Conservation (phyloP, 148 eudicot genomes). For the Cornus kousa region DNA sequence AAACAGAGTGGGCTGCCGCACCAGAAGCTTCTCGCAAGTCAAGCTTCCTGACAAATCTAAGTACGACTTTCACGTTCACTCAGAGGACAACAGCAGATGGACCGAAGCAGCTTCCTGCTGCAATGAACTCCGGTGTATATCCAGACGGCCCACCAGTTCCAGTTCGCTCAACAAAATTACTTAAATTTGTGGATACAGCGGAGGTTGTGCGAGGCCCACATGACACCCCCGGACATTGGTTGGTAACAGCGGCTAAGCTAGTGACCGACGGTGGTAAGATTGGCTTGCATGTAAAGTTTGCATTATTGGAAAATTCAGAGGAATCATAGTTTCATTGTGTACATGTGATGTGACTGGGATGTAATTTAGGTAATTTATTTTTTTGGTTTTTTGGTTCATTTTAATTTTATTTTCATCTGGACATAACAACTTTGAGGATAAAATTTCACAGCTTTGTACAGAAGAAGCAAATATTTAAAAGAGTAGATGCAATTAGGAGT, state of each 20-base stretch:
- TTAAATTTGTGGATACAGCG: slow-evolving; percentile 59
- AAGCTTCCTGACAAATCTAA: slow-evolving; percentile 62
- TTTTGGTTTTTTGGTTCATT: neutral
- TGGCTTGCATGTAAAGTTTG: slow-evolving; percentile 81
- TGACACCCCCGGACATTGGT: slow-evolving; percentile 91
- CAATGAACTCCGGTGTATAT: slow-evolving; percentile 81
- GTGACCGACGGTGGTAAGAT: slow-evolving; percentile 77
- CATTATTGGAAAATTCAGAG: slow-evolving; percentile 61
- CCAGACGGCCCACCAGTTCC: slow-evolving; percentile 93
- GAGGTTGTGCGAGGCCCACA: slow-evolving; percentile 85
- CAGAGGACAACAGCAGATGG: slow-evolving; percentile 44
- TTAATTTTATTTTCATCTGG: neutral
- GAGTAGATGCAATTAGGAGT: too few relatives aligned
- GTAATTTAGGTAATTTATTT: neutral
- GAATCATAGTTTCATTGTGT: slow-evolving; percentile 34
- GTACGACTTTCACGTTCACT: slow-evolving; percentile 80
- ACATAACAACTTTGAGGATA: neutral
- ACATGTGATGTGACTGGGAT: slow-evolving; percentile 8
- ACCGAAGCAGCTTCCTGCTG: slow-evolving; percentile 61
- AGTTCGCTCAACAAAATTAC: slow-evolving; percentile 52
- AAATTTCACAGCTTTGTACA: slow-evolving; percentile 1
- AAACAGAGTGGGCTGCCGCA: slow-evolving; percentile 78
- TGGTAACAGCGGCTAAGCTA: slow-evolving; percentile 86
- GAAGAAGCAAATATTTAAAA: neutral
- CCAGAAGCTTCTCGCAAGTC: slow-evolving; percentile 70